A percentile compares a stretch with the other conserved stretches of the same genome.
Evolutionary conservation across 805 yeast species (phyloP).

Genomic region (Candida patagonica): DNA sequence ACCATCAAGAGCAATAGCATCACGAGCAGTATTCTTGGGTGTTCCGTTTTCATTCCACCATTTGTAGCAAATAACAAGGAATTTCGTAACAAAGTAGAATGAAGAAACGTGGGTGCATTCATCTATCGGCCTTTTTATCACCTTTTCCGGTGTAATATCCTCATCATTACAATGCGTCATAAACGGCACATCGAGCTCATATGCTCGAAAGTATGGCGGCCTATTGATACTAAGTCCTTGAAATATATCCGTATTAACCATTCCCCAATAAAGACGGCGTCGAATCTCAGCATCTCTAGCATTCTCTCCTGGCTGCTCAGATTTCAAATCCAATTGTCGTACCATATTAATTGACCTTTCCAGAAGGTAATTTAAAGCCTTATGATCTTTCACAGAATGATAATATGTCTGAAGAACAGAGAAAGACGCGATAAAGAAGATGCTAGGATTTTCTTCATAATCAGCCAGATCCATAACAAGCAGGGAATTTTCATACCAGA

Average conservation of each 20-base stretch:
- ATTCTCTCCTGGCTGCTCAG: constrained; percentile 1
- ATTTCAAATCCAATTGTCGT: constrained; percentile 1
- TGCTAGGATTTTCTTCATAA: background rate
- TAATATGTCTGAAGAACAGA: constrained; percentile 4
- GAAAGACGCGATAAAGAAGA: background rate
- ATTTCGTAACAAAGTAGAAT: constrained; percentile 2
- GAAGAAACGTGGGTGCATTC: constrained; percentile 6
- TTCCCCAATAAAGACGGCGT: constrained; percentile 7
- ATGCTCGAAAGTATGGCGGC: constrained; percentile 3
- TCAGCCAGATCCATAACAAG: constrained; percentile 2
- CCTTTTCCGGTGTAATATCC: constrained; percentile 2
- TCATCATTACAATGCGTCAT: constrained; percentile 7
- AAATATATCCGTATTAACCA: constrained; percentile 4
- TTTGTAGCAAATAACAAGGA: constrained; percentile 3
- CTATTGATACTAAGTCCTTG: constrained; percentile 8
- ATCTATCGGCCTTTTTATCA: constrained; percentile 6
- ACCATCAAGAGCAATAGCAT: constrained; percentile 4
- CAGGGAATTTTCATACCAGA: constrained; percentile 1
- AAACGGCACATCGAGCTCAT: background rate
- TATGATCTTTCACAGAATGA: constrained; percentile 5
- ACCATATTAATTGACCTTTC: constrained; percentile 1
- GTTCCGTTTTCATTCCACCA: constrained; percentile 3
- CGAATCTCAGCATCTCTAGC: background rate
- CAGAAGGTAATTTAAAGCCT: constrained; percentile 1
- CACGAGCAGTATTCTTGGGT: background rate